Conservation (phyloP, 495 filamentous ascomycete species). For the Entonaema liquescens region DNA sequence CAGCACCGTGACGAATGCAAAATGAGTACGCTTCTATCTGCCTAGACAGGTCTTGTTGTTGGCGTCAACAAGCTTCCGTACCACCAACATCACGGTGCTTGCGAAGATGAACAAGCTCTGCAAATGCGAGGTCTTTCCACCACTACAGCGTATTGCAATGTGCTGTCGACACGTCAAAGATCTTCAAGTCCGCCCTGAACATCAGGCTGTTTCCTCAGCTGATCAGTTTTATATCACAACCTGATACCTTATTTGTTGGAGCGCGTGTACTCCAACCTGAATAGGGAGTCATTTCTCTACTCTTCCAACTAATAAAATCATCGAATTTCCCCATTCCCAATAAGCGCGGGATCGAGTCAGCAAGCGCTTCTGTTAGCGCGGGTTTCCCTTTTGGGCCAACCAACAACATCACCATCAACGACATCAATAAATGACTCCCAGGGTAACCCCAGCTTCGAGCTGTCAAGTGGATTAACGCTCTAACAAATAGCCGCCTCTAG, state of each 20-base stretch:
- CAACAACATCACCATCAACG: slow-evolving; percentile 14
- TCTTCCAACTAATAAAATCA: slow-evolving; percentile 6
- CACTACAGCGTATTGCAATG: slow-evolving; percentile 8
- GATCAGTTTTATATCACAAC: slow-evolving; percentile 6
- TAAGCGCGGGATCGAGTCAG: slow-evolving; percentile 30
- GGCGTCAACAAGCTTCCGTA: slow-evolving; percentile 11
- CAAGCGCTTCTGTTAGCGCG: slow-evolving; percentile 36
- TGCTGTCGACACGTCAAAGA: slow-evolving; percentile 15
- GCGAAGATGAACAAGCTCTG: not conserved
- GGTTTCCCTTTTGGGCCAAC: slow-evolving; percentile 28
- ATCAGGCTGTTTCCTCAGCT: slow-evolving; percentile 21
- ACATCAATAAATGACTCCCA: slow-evolving; percentile 1
- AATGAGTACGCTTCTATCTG: slow-evolving; percentile 35
- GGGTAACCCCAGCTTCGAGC: slow-evolving; percentile 5
- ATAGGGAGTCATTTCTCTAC: not conserved
- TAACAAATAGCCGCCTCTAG: slow-evolving; percentile 22
- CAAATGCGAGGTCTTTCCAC: slow-evolving; percentile 5
- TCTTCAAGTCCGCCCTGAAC: not conserved
- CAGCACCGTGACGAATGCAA: slow-evolving; percentile 18
- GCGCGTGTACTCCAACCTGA: not conserved
- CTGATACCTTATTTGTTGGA: slow-evolving; percentile 10
- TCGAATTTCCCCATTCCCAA: slow-evolving; percentile 25
- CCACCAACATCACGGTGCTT: slow-evolving; percentile 17
- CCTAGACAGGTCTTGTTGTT: slow-evolving; percentile 5
- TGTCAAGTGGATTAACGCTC: slow-evolving; percentile 25